These are phyloP conservation scores for Mycena floridula DNA, from an alignment of 768 basidiomycete genomes.

Conservation along the genomic window DNA sequence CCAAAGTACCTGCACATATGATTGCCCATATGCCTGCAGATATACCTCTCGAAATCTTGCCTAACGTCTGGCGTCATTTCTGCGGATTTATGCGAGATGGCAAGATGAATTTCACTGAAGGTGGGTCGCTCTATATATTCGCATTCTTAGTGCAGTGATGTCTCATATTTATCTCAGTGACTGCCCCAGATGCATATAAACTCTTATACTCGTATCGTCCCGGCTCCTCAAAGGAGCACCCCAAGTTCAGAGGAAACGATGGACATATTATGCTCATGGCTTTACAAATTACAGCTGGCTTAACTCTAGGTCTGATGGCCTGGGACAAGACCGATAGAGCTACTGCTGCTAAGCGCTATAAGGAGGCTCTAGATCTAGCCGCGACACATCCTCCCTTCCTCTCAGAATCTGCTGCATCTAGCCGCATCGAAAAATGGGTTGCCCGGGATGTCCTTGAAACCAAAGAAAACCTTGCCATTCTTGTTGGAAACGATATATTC, in stretches of 20 bases:
- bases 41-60: slow-evolving; percentile 18
- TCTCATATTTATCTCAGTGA: slow-evolving; percentile 2
- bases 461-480: slow-evolving; percentile 17
- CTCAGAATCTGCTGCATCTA: slow-evolving; percentile 6
- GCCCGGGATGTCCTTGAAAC: slow-evolving; percentile 13
- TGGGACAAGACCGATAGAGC: slow-evolving; percentile 25
- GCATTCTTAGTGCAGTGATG: neutral
- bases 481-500: slow-evolving; percentile 17
- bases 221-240: slow-evolving; percentile 9
- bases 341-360: slow-evolving; percentile 25
- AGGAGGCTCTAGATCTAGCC: slow-evolving; percentile 23
- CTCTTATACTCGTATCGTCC: slow-evolving; percentile 23
- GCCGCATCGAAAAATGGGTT: slow-evolving; percentile 18
- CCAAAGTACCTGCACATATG: slow-evolving; percentile 5
- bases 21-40: no score
- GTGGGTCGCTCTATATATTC: neutral
- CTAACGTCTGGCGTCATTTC: slow-evolving; percentile 21
- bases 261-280: slow-evolving; percentile 23
- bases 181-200: slow-evolving; percentile 23
- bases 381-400: slow-evolving; percentile 16
- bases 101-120: slow-evolving; percentile 11
- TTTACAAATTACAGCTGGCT: slow-evolving; percentile 22
- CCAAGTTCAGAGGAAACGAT: slow-evolving; percentile 14
- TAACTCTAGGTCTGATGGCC: slow-evolving; percentile 24
- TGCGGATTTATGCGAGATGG: slow-evolving; percentile 21